phyloP scores from a whole-genome alignment of 2,329 filamentous ascomycete species.

The Passalora sequoiae region DNA sequence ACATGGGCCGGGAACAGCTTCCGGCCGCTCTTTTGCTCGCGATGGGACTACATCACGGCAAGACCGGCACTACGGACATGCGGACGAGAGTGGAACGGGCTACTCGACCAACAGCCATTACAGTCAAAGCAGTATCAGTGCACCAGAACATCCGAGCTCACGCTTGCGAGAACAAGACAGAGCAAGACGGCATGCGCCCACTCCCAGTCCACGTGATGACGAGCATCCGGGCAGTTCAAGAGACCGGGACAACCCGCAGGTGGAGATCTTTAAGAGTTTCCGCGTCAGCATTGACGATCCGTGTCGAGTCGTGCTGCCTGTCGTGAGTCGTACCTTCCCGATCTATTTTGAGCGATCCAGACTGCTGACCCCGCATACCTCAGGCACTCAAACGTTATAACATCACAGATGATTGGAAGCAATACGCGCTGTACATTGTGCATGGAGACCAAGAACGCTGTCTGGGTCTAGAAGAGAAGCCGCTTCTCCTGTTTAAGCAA shows the following conservation, averaged over 20 bases:
- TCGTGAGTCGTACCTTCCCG: slow-evolving; percentile 36
- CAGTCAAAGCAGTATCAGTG: slow-evolving; percentile 23
- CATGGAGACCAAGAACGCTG: slow-evolving; percentile 98
- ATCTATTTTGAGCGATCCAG: too few relatives aligned
- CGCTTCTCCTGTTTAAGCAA: slow-evolving; percentile 93
- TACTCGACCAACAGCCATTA: slow-evolving; percentile 25
- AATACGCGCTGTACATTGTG: slow-evolving; percentile 96
- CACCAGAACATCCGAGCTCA: slow-evolving; percentile 16
- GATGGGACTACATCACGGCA: slow-evolving; percentile 21
- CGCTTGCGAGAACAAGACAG: slow-evolving; percentile 22
- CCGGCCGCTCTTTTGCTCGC: slow-evolving; percentile 30
- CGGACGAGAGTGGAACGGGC: slow-evolving; percentile 25
- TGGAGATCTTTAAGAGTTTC: slow-evolving; percentile 99
- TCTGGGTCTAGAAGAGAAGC: slow-evolving; percentile 84
- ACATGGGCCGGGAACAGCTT: slow-evolving; percentile 25
- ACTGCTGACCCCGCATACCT: too few relatives aligned
- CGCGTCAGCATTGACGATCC: slow-evolving; percentile 96
- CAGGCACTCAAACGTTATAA: slow-evolving; percentile 91
- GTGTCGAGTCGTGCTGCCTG: slow-evolving; percentile 93
- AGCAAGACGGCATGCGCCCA: slow-evolving; percentile 28
- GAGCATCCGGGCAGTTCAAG: slow-evolving; percentile 21
- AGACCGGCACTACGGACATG: slow-evolving; percentile 15
- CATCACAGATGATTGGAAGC: slow-evolving; percentile 94
- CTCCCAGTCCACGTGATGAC: slow-evolving; percentile 30
- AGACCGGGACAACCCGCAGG: slow-evolving; percentile 46